These are phyloP conservation scores for Hsuehochloa calcarea DNA, from an alignment of 176 grass and related monocot genomes.

Conservation along the genomic window DNA sequence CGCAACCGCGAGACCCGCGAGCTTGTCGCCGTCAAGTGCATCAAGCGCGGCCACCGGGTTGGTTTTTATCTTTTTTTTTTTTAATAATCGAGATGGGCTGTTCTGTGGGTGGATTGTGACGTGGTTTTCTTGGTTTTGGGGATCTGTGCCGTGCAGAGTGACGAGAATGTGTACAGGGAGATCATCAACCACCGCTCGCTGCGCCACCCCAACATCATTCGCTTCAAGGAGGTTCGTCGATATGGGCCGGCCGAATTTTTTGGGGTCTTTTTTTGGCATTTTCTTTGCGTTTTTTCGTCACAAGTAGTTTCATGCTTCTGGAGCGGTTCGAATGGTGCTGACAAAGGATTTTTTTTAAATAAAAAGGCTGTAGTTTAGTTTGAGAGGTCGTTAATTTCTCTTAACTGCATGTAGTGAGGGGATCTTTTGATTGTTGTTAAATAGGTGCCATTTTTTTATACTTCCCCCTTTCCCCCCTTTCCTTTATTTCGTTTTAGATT, in stretches of 20 bases:
- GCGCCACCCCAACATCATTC: conserved; percentile 94
- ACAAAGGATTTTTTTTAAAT: neutral
- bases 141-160: conserved; percentile 58
- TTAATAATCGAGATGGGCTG: neutral
- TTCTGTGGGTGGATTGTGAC: conserved; percentile 13
- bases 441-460: conserved; percentile 34
- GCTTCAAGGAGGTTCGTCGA: conserved; percentile 80
- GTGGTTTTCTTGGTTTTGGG: conserved; percentile 2
- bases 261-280: neutral
- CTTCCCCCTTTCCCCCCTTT: neutral
- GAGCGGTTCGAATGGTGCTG: neutral
- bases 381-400: neutral
- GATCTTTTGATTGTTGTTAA: conserved; percentile 40
- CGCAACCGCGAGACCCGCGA: conserved; percentile 57
- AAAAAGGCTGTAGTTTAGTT: neutral
- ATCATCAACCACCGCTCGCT: conserved; percentile 96
- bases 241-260: neutral
- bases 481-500: conserved; percentile 1
- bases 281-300: neutral
- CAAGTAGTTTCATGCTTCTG: neutral
- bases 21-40: conserved; percentile 93
- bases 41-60: conserved; percentile 65
- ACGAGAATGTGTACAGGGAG: conserved; percentile 93
- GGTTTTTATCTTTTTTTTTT: neutral
- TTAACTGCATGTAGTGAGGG: conserved; percentile 17